These are phyloP conservation scores for Fonsecaea erecta DNA, from an alignment of 2,329 filamentous ascomycete species.

Conservation along the genomic window DNA sequence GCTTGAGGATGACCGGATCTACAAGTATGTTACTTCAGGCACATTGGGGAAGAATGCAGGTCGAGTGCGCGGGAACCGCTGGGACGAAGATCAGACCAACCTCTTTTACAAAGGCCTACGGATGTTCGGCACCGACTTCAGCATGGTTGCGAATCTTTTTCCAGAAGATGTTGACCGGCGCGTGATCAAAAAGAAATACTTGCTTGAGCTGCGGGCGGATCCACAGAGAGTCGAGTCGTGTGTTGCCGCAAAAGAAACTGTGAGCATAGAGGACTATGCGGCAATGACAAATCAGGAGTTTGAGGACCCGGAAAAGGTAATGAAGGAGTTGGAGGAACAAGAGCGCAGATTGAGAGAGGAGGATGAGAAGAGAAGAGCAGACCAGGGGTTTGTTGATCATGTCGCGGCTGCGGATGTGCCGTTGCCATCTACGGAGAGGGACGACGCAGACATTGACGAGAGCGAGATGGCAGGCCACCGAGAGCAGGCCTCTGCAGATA, in stretches of 20 bases:
- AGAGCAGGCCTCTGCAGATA: conserved; percentile 2
- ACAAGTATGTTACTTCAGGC: conserved; percentile 52
- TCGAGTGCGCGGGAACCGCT: conserved; percentile 54
- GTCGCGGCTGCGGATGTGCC: conserved; percentile 37
- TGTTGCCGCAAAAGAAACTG: conserved; percentile 51
- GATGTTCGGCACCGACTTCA: conserved; percentile 69
- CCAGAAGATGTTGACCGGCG: conserved; percentile 59
- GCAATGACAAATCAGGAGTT: conserved; percentile 53
- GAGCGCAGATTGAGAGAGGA: conserved; percentile 51
- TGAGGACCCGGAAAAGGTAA: conserved; percentile 52
- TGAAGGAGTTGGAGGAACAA: conserved; percentile 51
- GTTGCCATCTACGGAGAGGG: conserved; percentile 43
- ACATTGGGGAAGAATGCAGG: conserved; percentile 56
- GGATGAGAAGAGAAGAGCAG: conserved; percentile 39
- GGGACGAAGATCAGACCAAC: conserved; percentile 64
- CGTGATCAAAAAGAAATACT: conserved; percentile 69
- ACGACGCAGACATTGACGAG: conserved; percentile 31
- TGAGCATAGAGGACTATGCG: conserved; percentile 52
- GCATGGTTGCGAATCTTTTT: conserved; percentile 65
- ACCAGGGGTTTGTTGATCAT: conserved; percentile 36
- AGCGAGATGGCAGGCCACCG: neutral
- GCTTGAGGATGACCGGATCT: conserved; percentile 51
- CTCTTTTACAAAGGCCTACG: conserved; percentile 65
- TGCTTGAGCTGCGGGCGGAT: conserved; percentile 63
- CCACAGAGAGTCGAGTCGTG: conserved; percentile 58